Conservation (phyloP, 306 rosid species). For the Geum urbanum region DNA sequence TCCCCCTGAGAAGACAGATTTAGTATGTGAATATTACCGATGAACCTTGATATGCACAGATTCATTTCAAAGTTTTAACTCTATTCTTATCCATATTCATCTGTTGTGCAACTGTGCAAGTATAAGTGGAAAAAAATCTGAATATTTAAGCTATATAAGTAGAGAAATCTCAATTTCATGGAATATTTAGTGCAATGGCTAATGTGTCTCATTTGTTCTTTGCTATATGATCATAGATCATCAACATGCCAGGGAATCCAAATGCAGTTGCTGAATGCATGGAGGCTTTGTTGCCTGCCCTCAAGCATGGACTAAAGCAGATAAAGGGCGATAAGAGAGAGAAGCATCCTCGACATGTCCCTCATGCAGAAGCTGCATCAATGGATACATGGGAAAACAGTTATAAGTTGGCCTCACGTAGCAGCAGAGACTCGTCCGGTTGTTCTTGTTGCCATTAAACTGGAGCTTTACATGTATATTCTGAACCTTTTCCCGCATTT, state of each 20-base stretch:
- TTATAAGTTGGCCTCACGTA: conserved; percentile 44
- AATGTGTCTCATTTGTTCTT: not conserved
- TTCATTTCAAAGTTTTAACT: not conserved
- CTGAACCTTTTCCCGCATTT: too few relatives aligned
- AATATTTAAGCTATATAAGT: not conserved
- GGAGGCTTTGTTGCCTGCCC: conserved; percentile 86
- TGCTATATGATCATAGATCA: conserved; percentile 6
- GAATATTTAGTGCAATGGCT: not conserved
- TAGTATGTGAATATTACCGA: not conserved
- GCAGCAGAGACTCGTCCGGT: conserved; percentile 29
- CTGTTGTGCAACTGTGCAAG: not conserved
- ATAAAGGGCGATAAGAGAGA: conserved; percentile 81
- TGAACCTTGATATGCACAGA: not conserved
- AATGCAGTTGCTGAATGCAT: conserved; percentile 91
- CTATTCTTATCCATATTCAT: not conserved
- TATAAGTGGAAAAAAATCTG: not conserved
- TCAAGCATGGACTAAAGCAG: conserved; percentile 87
- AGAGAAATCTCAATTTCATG: not conserved
- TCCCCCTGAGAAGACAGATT: not conserved
- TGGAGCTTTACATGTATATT: too few relatives aligned
- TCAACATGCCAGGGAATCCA: conserved; percentile 98
- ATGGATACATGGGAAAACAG: conserved; percentile 67
- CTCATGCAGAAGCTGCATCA: conserved; percentile 60
- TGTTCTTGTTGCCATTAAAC: conserved; percentile 56
- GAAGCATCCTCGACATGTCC: conserved; percentile 78